Conservation (phyloP, 2,329 filamentous ascomycete genomes). For the Epichloe glyceriae region DNA sequence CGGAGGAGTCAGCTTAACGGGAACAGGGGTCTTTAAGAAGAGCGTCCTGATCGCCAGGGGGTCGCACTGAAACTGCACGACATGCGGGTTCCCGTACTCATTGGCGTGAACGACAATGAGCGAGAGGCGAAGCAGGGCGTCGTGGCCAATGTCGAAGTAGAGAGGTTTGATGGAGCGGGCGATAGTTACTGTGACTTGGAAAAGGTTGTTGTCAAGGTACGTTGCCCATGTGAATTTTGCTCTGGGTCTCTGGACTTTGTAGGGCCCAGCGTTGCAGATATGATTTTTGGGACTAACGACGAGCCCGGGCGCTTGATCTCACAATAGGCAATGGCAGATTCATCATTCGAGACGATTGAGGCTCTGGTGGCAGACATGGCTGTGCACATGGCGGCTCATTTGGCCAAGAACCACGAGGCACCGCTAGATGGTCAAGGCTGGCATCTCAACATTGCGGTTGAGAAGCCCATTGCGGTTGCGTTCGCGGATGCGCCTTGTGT, state of each 20-base stretch:
- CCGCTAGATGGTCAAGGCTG: slow-evolving; percentile 21
- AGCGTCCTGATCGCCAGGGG: slow-evolving; percentile 14
- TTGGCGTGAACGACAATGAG: slow-evolving; percentile 64
- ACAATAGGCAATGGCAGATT: slow-evolving; percentile 37
- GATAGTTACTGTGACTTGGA: slow-evolving; percentile 48
- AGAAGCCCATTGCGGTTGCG: slow-evolving; percentile 62
- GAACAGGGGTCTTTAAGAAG: slow-evolving; percentile 26
- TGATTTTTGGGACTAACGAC: not conserved
- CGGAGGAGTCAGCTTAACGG: slow-evolving; percentile 40
- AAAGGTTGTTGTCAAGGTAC: slow-evolving; percentile 46
- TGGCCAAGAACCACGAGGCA: slow-evolving; percentile 15
- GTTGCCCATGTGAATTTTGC: slow-evolving; percentile 8
- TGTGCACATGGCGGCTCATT: slow-evolving; percentile 30
- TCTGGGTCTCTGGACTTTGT: too few relatives aligned
- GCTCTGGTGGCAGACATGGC: slow-evolving; percentile 40
- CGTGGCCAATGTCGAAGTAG: slow-evolving; percentile 48
- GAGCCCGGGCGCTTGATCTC: not conserved
- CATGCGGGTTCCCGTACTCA: slow-evolving; percentile 51
- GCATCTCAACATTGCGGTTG: slow-evolving; percentile 47
- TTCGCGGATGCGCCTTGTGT: slow-evolving; percentile 60
- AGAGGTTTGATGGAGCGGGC: slow-evolving; percentile 29
- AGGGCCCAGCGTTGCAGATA: not conserved
- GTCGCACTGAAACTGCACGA: slow-evolving; percentile 36
- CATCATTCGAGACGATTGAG: slow-evolving; percentile 50
- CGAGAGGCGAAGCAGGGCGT: slow-evolving; percentile 53